Evolutionary conservation across 2,329 filamentous ascomycete species (phyloP).

Genomic region (Botrytis hyacinthi): DNA sequence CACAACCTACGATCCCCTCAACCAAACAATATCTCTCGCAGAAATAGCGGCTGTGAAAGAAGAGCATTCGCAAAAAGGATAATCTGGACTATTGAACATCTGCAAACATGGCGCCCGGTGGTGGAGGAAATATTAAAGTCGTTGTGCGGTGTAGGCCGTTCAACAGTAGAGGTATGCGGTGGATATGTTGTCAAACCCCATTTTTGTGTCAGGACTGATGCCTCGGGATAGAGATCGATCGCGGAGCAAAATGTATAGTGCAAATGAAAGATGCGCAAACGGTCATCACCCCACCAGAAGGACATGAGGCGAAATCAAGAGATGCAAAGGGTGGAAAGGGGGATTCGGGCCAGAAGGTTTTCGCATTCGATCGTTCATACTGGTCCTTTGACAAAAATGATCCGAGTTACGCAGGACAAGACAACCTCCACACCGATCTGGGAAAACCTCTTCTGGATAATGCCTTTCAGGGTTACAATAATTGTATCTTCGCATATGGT

Average conservation of each 20-base stretch:
- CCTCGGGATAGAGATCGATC: slow-evolving; percentile 68
- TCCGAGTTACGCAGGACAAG: slow-evolving; percentile 82
- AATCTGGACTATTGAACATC: slow-evolving; percentile 22
- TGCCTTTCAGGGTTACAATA: slow-evolving; percentile 98
- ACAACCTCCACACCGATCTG: slow-evolving; percentile 82
- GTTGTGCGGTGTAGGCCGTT: slow-evolving; percentile 96
- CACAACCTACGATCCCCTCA: slow-evolving; percentile 18
- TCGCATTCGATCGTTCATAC: slow-evolving; percentile 96
- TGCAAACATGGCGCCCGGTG: slow-evolving; percentile 38
- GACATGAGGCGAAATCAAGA: slow-evolving; percentile 52
- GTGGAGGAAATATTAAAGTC: slow-evolving; percentile 98
- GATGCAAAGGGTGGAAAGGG: slow-evolving; percentile 62
- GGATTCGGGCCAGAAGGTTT: slow-evolving; percentile 72
- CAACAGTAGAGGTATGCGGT: slow-evolving; percentile 77
- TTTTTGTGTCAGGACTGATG: slow-evolving; percentile 22
- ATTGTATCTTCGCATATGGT: slow-evolving; percentile 98
- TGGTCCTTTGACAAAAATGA: slow-evolving; percentile 92
- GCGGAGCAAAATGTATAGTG: slow-evolving; percentile 93
- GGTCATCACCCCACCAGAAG: slow-evolving; percentile 71
- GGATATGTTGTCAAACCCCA: slow-evolving; percentile 3
- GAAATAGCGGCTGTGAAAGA: slow-evolving; percentile 9
- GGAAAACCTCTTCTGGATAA: slow-evolving; percentile 92
- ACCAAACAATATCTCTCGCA: neutral
- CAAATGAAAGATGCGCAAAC: slow-evolving; percentile 96
- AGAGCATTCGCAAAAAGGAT: slow-evolving; percentile 15